Evolutionary conservation across 371 early-diverging fungal genomes (phyloP), one percentile per base, ranked within the genome.

Genomic region (Polyrhizophydium stewartii): DNA sequence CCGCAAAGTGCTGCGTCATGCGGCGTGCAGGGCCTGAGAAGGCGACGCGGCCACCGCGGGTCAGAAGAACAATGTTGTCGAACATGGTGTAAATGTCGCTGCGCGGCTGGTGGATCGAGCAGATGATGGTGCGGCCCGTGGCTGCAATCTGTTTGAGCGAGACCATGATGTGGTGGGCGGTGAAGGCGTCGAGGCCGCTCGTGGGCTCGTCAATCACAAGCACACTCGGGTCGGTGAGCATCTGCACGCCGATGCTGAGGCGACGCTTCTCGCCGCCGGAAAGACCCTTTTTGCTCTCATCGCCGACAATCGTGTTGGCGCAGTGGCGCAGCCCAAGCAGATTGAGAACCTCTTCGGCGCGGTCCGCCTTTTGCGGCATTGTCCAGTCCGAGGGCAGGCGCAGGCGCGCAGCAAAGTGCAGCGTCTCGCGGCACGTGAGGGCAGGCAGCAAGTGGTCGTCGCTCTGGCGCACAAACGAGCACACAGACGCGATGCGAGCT

Each of bases 31-130:
- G 64, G 0, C 94, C 94, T 9, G 93, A 89, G 68, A 88, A 96
- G 33, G 91, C 85, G 41, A 90, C 76, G 45, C 84, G 79, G 1
- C 95, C 93, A 32, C 89, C 90, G 38, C 75, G 63, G 24, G 91
- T 87, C 49, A 98, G 78, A 30, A 98, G 75, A 16, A 96, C 73
- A 13, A 96, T 74, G 30, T 87, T 85, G 73, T 96, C 94, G 78
- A 98, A 95, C 60, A 92, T 72, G 22, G 87, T 79, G 50, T 91
- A 91, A 55, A 97, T 93, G 61, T 97, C 91, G 19, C 90, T 87
- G 17, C 96, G 84, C 5, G 99, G 99, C 43, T 73, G 79, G 68
- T 98, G 97, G 37, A 97, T 94, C 13, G 93, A 94, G 67, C 92
- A 89, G 7, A 97, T 78, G 27, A 98, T 86, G 0, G 97, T 96